phyloP scores from a whole-genome alignment of 768 basidiomycete species.

The Terana coerulea region DNA sequence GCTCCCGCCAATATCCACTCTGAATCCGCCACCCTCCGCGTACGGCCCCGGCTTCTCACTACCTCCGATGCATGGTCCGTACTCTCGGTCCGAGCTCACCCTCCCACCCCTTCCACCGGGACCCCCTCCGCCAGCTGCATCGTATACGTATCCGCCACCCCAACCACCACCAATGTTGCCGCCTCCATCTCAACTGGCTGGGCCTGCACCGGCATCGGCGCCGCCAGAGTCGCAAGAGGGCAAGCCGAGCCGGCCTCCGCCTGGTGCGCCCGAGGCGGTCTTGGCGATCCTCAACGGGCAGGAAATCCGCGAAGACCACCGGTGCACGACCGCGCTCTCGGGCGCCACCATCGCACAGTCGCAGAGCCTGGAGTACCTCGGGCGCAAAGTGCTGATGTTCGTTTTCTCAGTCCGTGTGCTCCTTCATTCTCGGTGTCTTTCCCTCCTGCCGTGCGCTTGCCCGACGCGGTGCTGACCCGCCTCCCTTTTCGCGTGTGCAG shows the following conservation, averaged over 20 bases:
- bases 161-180: slow-evolving; percentile 8
- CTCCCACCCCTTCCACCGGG: slow-evolving; percentile 11
- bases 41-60: slow-evolving; percentile 7
- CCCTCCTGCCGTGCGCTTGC: not conserved
- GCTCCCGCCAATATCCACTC: slow-evolving; percentile 10
- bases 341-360: slow-evolving; percentile 49
- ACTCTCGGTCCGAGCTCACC: not conserved
- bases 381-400: slow-evolving; percentile 54
- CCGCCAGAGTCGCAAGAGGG: not conserved
- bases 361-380: slow-evolving; percentile 33
- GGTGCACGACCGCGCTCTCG: slow-evolving; percentile 49
- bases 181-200: not conserved
- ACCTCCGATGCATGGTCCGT: slow-evolving; percentile 8
- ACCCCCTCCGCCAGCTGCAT: not conserved
- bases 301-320: slow-evolving; percentile 46
- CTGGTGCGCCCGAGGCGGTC: slow-evolving; percentile 29
- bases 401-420: slow-evolving; percentile 54
- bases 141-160: slow-evolving; percentile 13
- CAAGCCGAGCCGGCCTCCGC: slow-evolving; percentile 9
- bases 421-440: slow-evolving; percentile 6
- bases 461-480: not conserved
- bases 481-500: slow-evolving; percentile 30
- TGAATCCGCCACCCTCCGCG: not conserved
- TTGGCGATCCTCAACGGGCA: slow-evolving; percentile 39
- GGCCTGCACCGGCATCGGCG: not conserved